phyloP scores from a whole-genome alignment of 1,284 basidiomycete genomes.

The Rhodotorula glutinis region DNA sequence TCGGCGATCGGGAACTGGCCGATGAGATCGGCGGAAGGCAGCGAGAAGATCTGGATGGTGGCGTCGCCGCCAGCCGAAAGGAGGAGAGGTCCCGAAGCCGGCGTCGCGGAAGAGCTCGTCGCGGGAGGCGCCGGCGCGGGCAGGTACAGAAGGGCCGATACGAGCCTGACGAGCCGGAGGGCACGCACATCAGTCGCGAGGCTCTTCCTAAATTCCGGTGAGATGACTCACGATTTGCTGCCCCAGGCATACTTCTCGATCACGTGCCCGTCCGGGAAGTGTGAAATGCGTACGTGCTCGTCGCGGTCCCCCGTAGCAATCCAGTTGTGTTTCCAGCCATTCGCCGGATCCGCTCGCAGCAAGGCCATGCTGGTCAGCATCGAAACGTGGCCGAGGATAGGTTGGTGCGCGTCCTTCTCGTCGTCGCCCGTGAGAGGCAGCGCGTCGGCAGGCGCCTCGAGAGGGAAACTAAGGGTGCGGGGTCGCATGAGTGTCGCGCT shows the following conservation, averaged over 20 bases:
- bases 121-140: constrained; percentile 34
- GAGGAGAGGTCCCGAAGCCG: constrained; percentile 50
- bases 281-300: constrained; percentile 86
- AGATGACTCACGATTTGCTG: constrained; percentile 65
- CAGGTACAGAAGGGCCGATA: constrained; percentile 73
- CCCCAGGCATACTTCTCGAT: constrained; percentile 83
- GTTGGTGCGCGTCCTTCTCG: constrained; percentile 61
- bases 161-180: constrained; percentile 58
- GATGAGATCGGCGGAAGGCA: constrained; percentile 20
- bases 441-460: neutral
- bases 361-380: constrained; percentile 70
- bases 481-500: too few relatives aligned
- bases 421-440: constrained; percentile 40
- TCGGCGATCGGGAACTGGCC: constrained; percentile 24
- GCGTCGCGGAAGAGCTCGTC: neutral
- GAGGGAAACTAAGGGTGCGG: constrained; percentile 29
- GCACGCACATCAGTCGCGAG: neutral
- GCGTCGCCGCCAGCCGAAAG: constrained; percentile 85
- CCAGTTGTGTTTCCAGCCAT: constrained; percentile 55
- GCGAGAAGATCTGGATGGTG: constrained; percentile 69
- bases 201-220: neutral
- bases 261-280: constrained; percentile 76
- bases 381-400: constrained; percentile 81
- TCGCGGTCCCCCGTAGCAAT: constrained; percentile 86
- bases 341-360: constrained; percentile 49